Conservation (phyloP, 441 rosid species). For the Cnidoscolus chayamansa region DNA sequence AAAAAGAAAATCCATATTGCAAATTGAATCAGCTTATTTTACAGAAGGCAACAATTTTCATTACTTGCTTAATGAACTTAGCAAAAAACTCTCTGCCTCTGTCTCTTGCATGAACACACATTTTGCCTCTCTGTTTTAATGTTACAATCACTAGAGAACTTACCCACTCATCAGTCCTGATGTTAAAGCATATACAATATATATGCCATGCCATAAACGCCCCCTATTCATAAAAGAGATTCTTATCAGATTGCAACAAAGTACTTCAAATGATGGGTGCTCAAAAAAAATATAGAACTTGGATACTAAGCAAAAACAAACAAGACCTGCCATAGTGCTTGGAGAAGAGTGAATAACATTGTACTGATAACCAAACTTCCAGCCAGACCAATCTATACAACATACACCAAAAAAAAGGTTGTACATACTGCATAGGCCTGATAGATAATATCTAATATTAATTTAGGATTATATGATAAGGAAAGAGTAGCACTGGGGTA, state of each 20-base stretch:
- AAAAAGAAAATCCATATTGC: not conserved
- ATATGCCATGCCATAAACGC: slow-evolving; percentile 51
- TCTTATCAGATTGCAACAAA: slow-evolving; percentile 3
- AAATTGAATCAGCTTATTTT: not conserved
- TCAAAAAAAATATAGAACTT: not conserved
- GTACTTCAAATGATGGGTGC: not conserved
- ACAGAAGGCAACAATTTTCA: not conserved
- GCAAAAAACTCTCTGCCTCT: not conserved
- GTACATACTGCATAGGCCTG: too few relatives aligned
- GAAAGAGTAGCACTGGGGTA: not conserved
- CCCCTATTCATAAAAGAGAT: slow-evolving; percentile 29
- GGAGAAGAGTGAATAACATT: slow-evolving; percentile 46
- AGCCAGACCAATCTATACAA: slow-evolving; percentile 28
- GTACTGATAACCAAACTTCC: slow-evolving; percentile 40
- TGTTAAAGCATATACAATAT: slow-evolving; percentile 54
- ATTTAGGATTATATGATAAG: not conserved
- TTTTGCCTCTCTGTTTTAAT: not conserved
- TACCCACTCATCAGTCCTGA: slow-evolving; percentile 69
- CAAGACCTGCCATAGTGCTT: slow-evolving; percentile 59
- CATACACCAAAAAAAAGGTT: too few relatives aligned
- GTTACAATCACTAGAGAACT: slow-evolving; percentile 21
- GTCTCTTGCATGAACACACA: not conserved
- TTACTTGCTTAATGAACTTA: not conserved
- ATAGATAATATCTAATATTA: not conserved
- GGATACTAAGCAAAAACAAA: not conserved